phyloP scores from a whole-genome alignment of 2,329 filamentous ascomycete species.

The Ampelomyces quisqualis region DNA sequence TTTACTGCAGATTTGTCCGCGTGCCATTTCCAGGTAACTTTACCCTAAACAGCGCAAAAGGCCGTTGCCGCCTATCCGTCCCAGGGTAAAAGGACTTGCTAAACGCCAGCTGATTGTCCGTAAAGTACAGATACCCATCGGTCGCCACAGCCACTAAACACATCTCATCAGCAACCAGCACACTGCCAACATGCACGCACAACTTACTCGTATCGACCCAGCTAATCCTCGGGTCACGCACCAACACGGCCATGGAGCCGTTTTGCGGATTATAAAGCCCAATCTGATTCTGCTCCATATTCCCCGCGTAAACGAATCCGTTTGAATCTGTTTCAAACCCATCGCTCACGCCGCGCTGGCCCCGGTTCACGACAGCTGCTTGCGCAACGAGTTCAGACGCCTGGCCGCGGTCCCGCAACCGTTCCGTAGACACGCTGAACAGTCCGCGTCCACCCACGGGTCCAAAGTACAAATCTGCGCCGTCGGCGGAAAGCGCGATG shows the following conservation, averaged over 20 bases:
- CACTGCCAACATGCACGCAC: not conserved
- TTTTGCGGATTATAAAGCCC: slow-evolving; percentile 50
- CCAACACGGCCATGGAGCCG: slow-evolving; percentile 47
- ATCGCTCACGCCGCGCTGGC: slow-evolving; percentile 54
- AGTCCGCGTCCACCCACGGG: slow-evolving; percentile 49
- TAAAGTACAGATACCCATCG: slow-evolving; percentile 57
- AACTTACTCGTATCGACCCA: slow-evolving; percentile 52
- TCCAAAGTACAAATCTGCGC: slow-evolving; percentile 51
- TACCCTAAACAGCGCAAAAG: slow-evolving; percentile 48
- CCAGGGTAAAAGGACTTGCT: slow-evolving; percentile 44
- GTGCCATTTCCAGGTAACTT: slow-evolving; percentile 47
- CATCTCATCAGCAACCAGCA: not conserved
- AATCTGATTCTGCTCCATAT: slow-evolving; percentile 49
- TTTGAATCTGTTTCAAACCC: slow-evolving; percentile 56
- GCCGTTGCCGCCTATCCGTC: slow-evolving; percentile 46
- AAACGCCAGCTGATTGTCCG: slow-evolving; percentile 53
- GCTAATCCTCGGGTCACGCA: slow-evolving; percentile 51
- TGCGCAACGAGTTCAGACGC: slow-evolving; percentile 49
- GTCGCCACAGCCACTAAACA: slow-evolving; percentile 40
- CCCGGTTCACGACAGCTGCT: slow-evolving; percentile 46
- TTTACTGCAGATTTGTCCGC: slow-evolving; percentile 36
- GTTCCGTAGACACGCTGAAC: slow-evolving; percentile 49
- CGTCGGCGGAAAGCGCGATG: slow-evolving; percentile 53
- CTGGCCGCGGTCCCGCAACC: slow-evolving; percentile 44
- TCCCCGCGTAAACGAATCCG: slow-evolving; percentile 52